Conservation (phyloP, 75 land plant species). For the Azolla pinnata region DNA sequence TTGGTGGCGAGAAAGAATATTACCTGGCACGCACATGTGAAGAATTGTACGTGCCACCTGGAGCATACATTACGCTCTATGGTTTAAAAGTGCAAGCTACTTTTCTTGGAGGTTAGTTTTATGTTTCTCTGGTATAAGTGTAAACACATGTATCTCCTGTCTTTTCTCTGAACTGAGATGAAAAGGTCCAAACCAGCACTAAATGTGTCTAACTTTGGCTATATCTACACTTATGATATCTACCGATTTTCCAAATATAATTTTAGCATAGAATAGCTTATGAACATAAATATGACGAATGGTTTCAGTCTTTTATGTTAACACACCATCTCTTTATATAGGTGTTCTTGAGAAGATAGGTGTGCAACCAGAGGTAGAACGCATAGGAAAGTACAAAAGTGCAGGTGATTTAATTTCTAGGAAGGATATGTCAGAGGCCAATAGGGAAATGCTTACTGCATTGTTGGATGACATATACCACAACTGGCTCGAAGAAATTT, state of each 20-base stretch:
- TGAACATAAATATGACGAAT: no score
- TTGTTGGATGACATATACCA: conserved; percentile 51
- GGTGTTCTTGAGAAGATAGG: conserved; percentile 88
- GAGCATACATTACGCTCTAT: conserved; percentile 75
- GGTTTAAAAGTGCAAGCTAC: conserved; percentile 85
- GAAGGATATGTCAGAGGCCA: conserved; percentile 55
- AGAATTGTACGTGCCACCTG: conserved; percentile 83
- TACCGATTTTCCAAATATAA: no score
- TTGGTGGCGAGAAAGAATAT: conserved; percentile 91
- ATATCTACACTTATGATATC: no score
- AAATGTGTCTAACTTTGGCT: no score
- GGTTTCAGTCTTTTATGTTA: no score
- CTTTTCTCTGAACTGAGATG: no score
- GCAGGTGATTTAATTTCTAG: conserved; percentile 67
- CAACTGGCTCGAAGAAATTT: conserved; percentile 41
- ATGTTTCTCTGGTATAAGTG: conserved; percentile 1
- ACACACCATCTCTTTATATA: conserved; percentile 21
- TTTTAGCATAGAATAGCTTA: no score
- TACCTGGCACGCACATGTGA: conserved; percentile 88
- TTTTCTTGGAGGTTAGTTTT: conserved; percentile 75
- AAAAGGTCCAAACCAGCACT: no score
- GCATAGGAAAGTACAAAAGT: conserved; percentile 95
- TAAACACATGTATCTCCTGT: no score
- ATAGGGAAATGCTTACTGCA: conserved; percentile 51
- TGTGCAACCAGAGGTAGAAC: conserved; percentile 69